These are phyloP conservation scores for Quillaja saponaria DNA, from an alignment of 306 rosid species.

Conservation along the genomic window DNA sequence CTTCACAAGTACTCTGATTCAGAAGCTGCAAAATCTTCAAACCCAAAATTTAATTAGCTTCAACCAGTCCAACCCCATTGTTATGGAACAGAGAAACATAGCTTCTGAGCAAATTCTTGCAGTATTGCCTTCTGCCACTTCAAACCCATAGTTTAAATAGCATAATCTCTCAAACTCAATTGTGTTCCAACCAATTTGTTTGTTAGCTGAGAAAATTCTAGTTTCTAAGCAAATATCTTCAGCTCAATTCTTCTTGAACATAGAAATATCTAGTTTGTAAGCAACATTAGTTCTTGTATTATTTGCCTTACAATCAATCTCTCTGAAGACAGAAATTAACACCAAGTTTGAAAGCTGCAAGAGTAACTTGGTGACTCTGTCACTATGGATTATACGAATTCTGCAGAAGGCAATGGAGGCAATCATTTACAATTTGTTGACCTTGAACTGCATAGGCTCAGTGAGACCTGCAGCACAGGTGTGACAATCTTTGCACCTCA, in stretches of 20 bases:
- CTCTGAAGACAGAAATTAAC: too few species aligned
- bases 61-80: neutral
- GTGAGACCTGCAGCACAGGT: conserved; percentile 44
- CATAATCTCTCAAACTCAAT: too few species aligned
- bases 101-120: neutral
- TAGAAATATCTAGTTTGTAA: neutral
- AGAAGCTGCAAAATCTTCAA: neutral
- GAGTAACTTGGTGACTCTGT: conserved; percentile 21
- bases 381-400: conserved; percentile 46
- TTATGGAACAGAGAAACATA: neutral
- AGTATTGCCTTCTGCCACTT: too few species aligned
- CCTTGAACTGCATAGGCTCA: conserved; percentile 41
- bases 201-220: too few species aligned
- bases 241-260: neutral
- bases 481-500: conserved; percentile 59
- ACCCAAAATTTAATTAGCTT: neutral
- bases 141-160: too few species aligned
- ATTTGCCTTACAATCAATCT: too few species aligned
- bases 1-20: neutral
- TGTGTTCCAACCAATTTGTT: too few species aligned
- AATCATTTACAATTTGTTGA: conserved; percentile 50
- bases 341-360: too few species aligned
- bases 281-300: too few species aligned
- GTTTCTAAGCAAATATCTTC: neutral
- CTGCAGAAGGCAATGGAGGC: conserved; percentile 44